phyloP scores from a whole-genome alignment of 331 rosid species.

The Pyracantha coccinea region DNA sequence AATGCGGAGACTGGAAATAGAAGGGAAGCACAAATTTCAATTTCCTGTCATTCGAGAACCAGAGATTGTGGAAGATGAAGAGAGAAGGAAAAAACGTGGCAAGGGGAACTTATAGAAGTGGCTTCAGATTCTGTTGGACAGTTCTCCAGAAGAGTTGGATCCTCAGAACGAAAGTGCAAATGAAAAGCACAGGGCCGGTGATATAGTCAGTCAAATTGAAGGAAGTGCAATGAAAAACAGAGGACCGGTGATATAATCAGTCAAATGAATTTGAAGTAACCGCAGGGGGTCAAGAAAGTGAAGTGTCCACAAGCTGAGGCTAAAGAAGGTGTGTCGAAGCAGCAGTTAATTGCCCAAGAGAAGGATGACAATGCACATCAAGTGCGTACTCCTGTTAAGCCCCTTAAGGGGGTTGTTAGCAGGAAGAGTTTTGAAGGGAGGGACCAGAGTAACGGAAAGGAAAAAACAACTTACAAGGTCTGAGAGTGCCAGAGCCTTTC shows the following conservation, averaged over 20 bases:
- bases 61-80: slow-evolving; percentile 72
- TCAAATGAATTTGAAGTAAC: background rate
- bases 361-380: slow-evolving; percentile 9
- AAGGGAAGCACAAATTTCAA: slow-evolving; percentile 24
- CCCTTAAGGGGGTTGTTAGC: slow-evolving; percentile 27
- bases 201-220: slow-evolving; percentile 27
- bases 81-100: slow-evolving; percentile 65
- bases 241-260: slow-evolving; percentile 28
- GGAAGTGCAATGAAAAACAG: slow-evolving; percentile 18
- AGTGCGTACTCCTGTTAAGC: slow-evolving; percentile 21
- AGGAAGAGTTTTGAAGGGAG: slow-evolving; percentile 30
- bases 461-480: slow-evolving; percentile 49
- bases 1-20: slow-evolving; percentile 44
- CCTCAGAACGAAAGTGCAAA: slow-evolving; percentile 29
- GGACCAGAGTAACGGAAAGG: slow-evolving; percentile 38
- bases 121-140: slow-evolving; percentile 83
- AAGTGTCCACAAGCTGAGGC: slow-evolving; percentile 20
- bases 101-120: slow-evolving; percentile 93
- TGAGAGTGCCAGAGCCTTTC: slow-evolving; percentile 64
- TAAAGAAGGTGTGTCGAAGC: background rate
- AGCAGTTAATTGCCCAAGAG: slow-evolving; percentile 24
- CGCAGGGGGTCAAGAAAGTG: background rate
- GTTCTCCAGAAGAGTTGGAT: slow-evolving; percentile 29
- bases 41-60: slow-evolving; percentile 28
- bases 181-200: slow-evolving; percentile 20